phyloP scores from a whole-genome alignment of 345 rosid species.

The Linum tenue region DNA sequence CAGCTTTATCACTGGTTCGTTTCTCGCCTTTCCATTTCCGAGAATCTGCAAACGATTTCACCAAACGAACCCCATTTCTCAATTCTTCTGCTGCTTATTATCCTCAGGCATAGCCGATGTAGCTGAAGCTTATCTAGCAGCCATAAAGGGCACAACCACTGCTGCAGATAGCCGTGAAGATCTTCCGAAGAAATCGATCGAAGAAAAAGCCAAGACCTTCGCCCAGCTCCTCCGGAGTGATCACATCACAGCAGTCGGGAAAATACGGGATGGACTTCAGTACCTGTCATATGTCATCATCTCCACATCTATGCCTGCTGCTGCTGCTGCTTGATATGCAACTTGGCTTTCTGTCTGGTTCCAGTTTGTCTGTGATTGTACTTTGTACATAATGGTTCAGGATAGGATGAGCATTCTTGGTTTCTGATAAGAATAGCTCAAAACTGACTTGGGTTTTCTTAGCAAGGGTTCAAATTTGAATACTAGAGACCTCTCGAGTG shows the following conservation, averaged over 20 bases:
- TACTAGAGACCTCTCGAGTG: neutral
- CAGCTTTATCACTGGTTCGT: slow-evolving; percentile 82
- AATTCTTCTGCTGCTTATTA: neutral
- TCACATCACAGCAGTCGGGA: slow-evolving; percentile 45
- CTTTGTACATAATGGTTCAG: slow-evolving; percentile 13
- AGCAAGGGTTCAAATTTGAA: slow-evolving; percentile 8
- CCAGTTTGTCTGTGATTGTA: neutral
- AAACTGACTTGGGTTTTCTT: neutral
- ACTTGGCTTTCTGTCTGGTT: neutral
- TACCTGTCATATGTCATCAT: slow-evolving; percentile 56
- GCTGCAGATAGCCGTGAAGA: slow-evolving; percentile 34
- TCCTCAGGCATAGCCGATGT: slow-evolving; percentile 86
- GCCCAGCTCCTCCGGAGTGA: slow-evolving; percentile 51
- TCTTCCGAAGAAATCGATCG: slow-evolving; percentile 36
- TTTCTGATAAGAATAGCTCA: neutral
- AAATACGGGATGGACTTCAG: slow-evolving; percentile 78
- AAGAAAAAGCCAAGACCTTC: slow-evolving; percentile 55
- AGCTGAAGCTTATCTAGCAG: slow-evolving; percentile 65
- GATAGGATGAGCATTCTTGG: neutral
- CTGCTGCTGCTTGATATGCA: slow-evolving; percentile 13
- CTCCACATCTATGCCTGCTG: slow-evolving; percentile 52
- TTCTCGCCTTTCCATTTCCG: neutral
- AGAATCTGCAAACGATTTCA: neutral
- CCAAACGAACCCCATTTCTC: neutral
- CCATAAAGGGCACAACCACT: slow-evolving; percentile 42